phyloP scores from a whole-genome alignment of 306 rosid species.

The Leucaena leucocephala region DNA sequence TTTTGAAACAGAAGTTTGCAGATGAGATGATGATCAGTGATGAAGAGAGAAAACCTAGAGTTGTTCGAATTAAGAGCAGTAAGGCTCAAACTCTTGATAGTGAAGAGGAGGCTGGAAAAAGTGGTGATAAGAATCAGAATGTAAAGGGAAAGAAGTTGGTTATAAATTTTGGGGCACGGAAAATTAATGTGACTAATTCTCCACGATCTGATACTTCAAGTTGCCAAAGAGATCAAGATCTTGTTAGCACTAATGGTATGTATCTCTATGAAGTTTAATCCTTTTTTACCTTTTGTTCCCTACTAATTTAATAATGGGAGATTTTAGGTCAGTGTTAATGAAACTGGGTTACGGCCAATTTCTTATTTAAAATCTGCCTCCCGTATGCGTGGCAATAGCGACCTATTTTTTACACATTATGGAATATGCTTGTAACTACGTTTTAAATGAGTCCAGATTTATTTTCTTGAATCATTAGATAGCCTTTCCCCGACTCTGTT shows the following conservation, averaged over 20 bases:
- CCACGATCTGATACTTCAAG: constrained; percentile 88
- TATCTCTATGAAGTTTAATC: constrained; percentile 4
- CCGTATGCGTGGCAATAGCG: not conserved
- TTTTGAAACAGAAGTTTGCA: constrained; percentile 79
- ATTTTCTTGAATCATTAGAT: constrained; percentile 25
- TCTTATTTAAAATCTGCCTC: constrained; percentile 15
- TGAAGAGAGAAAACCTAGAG: constrained; percentile 76
- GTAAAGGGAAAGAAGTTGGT: constrained; percentile 90
- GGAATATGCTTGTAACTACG: not conserved
- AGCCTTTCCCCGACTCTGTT: not conserved
- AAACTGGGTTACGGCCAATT: constrained; percentile 23
- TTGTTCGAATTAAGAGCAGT: constrained; percentile 71
- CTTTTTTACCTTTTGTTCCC: not conserved
- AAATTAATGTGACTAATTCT: constrained; percentile 82
- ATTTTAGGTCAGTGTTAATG: constrained; percentile 7
- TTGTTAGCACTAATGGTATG: constrained; percentile 63
- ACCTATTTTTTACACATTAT: not conserved
- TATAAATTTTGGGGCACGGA: constrained; percentile 84
- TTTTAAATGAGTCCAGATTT: not conserved
- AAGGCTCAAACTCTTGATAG: constrained; percentile 61
- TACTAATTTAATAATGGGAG: not conserved
- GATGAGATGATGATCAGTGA: constrained; percentile 94
- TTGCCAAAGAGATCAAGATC: constrained; percentile 76
- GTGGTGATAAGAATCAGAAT: constrained; percentile 54
- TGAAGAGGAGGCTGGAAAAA: constrained; percentile 80